These are phyloP conservation scores for Nemania abortiva DNA, from an alignment of 2,329 filamentous ascomycete species.

Conservation along the genomic window DNA sequence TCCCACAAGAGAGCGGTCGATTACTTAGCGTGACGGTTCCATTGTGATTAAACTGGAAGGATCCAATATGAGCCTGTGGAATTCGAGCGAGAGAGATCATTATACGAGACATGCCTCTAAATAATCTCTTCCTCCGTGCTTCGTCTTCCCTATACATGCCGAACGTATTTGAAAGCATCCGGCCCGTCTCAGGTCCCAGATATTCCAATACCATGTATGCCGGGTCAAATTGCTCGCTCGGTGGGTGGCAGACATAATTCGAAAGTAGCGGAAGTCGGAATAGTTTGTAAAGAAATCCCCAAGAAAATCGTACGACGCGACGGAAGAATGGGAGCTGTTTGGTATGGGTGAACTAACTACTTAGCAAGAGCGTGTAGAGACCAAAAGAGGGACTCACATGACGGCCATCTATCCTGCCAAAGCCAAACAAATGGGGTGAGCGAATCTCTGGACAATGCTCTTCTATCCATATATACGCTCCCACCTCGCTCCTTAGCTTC, in stretches of 20 bases:
- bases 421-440: slow-evolving; percentile 19
- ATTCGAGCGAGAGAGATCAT: slow-evolving; percentile 15
- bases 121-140: slow-evolving; percentile 12
- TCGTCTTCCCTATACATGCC: slow-evolving; percentile 4
- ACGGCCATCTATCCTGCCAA: slow-evolving; percentile 10
- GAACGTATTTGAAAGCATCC: slow-evolving; percentile 12
- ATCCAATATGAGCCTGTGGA: slow-evolving; percentile 13
- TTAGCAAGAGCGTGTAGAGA: slow-evolving; percentile 8
- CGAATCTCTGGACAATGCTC: slow-evolving; percentile 19
- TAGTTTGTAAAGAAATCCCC: slow-evolving; percentile 6
- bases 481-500: slow-evolving; percentile 9
- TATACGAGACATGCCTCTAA: slow-evolving; percentile 12
- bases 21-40: slow-evolving; percentile 16
- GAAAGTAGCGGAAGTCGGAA: slow-evolving; percentile 16
- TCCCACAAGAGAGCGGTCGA: slow-evolving; percentile 10
- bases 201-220: slow-evolving; percentile 12
- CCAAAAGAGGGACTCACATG: slow-evolving; percentile 7
- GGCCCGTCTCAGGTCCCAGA: slow-evolving; percentile 16
- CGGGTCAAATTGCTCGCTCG: background rate
- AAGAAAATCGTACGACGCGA: slow-evolving; percentile 4
- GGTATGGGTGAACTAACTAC: slow-evolving; percentile 16
- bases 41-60: slow-evolving; percentile 15
- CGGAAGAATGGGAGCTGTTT: slow-evolving; percentile 7
- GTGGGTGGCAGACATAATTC: slow-evolving; percentile 8
- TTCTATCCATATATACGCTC: slow-evolving; percentile 12